Evolutionary conservation across 2,329 filamentous ascomycete genomes (phyloP).

Genomic region (Hymenoscyphus infarciens): DNA sequence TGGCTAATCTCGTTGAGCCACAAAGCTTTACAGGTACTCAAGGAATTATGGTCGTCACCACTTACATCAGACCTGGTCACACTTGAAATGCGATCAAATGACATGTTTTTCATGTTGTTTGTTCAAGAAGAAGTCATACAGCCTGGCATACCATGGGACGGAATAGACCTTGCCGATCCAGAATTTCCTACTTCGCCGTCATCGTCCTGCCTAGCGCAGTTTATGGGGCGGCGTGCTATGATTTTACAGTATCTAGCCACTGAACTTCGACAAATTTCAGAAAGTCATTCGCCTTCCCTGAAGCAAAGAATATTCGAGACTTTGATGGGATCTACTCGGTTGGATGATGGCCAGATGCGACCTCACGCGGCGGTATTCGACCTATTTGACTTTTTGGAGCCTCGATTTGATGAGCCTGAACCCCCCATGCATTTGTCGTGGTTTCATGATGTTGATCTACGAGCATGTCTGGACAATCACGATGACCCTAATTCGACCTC

Average conservation of each 20-base stretch:
- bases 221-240: constrained; percentile 71
- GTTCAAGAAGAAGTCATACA: constrained; percentile 68
- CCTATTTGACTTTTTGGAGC: constrained; percentile 83
- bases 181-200: constrained; percentile 60
- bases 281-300: constrained; percentile 64
- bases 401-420: constrained; percentile 47
- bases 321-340: constrained; percentile 71
- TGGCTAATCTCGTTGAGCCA: constrained; percentile 70
- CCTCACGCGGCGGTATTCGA: constrained; percentile 78
- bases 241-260: constrained; percentile 81
- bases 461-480: constrained; percentile 59
- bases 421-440: constrained; percentile 53
- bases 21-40: constrained; percentile 68
- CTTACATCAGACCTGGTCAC: constrained; percentile 74
- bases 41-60: constrained; percentile 78
- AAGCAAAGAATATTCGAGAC: constrained; percentile 67
- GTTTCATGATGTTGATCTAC: constrained; percentile 65
- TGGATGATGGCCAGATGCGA: constrained; percentile 60
- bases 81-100: constrained; percentile 73
- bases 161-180: constrained; percentile 53
- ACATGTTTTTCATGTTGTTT: constrained; percentile 76
- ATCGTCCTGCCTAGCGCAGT: constrained; percentile 48
- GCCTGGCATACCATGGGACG: constrained; percentile 71
- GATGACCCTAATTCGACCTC: constrained; percentile 57
- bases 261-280: constrained; percentile 75